Base-by-base conservation (phyloP, 257 asterid genomes). In the Echites panduratus region DNA sequence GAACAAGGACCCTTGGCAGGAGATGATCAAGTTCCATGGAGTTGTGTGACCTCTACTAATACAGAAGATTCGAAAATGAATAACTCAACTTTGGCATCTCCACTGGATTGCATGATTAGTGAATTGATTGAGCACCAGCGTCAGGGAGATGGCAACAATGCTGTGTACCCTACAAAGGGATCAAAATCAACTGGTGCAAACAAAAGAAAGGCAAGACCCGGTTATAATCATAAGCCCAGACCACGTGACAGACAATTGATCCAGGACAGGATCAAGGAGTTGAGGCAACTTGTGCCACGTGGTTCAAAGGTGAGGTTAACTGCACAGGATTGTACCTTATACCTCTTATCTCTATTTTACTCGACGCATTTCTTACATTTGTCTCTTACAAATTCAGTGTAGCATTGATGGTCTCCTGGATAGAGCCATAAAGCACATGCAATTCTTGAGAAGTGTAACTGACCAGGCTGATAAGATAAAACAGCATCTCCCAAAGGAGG, bases 221-320 rank as follows among this genome's bases (percentile, higher is more conserved):
- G 84, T 61, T 88, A 84, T 74, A 78, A 56, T 67, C 85, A 75
- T 59, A 91, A 79, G 83, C 79, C 90, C 70, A 89, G 89, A 79
- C 99, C 99, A 74, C 87, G 99, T 32, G 99, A 94, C 75, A 86
- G 99, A 68, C 99, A 94, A 77, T 83, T 91, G 88, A 89, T 94
- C 75, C 97, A 94, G 80, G 98, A 94, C 64, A 84, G 95, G 64
- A 79, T 94, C 82, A 91, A 91, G 85, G 97, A 89, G 83, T 88
- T 94, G 68, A 81, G 99, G 53, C 90, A 90, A 70, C 98, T 94
- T 79, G 95, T 94, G 79, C 99, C 99, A 16, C 78, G 79, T 79
- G 88, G 90, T 70, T 88, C 85, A 70, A 91, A 89, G 79, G 99
- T 88, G 70, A 77, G 84, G 26, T 67, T 44, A 44, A 68, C 22